Evolutionary conservation across 768 basidiomycete species (phyloP), one percentile per base, ranked within the genome.

Genomic region (Termitomyces sp.): DNA sequence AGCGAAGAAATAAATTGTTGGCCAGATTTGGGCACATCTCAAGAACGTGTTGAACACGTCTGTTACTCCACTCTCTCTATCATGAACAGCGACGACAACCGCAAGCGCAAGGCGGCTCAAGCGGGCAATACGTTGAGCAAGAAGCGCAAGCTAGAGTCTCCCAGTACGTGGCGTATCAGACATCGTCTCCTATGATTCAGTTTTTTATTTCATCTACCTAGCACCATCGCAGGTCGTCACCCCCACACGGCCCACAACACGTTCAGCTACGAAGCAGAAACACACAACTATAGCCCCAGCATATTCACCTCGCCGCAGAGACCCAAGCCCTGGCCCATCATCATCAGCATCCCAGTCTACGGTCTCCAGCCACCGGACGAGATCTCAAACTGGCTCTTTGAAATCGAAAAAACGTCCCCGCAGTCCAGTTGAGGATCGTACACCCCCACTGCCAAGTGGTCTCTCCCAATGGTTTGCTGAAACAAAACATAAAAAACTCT

Each of bases 391-490:
- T 31, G 29, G 43, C 31, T 27, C 20, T 32, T 20, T 42, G 31
- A 25, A 54, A 41, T 12, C 38, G 3, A 41, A 50, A 15, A 54
- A 35, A 41, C 50, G 23, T 16, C 7, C 7, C 12, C 18, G 23
- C 18, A 51, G 36, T 20, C 23, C 36, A n/a, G 29, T 39, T 18
- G 47, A 49, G 10, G 53, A 58, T 10, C 18, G 20, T 33, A 46
- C 56, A 6, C 50, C 53, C 1, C 50, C 51, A 12, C 51, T 56
- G 16, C 39, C 33, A 0, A 15, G 12, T 3, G 51, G 57, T 2
- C 32, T 59, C 20, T 42, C 53, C 5, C 53, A 41, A 54, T 56
- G 36, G 52, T 25, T 40, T 7, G 27, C 52, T 2, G 40, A 32
- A 35, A 16, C 13, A 23, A 13, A 36, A 32, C 40, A 11, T 7